Percentiles rank a stretch among this genome's conserved stretches.
Evolutionary conservation across 805 yeast species (phyloP).

Genomic region (Wickerhamomyces xylosicus): DNA sequence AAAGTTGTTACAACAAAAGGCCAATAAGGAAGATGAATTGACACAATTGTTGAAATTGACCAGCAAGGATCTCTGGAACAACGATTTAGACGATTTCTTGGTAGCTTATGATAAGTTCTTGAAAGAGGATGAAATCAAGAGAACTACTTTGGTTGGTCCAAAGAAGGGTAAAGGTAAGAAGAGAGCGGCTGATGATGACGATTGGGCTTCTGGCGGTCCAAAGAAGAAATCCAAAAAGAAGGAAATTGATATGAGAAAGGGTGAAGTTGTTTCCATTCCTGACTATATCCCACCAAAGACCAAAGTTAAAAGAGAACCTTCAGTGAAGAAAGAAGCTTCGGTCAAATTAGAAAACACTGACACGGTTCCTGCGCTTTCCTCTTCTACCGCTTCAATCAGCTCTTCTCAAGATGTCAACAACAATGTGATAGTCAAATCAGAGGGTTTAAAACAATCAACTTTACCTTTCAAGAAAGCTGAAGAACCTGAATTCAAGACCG

Average conservation of each 20-base stretch:
- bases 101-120: slow-evolving; percentile 59
- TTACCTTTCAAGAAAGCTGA: slow-evolving; percentile 9
- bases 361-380: slow-evolving; percentile 2
- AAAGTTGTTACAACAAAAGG: slow-evolving; percentile 61
- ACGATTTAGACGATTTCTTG: slow-evolving; percentile 69
- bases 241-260: slow-evolving; percentile 10
- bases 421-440: slow-evolving; percentile 9
- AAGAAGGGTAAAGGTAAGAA: slow-evolving; percentile 32
- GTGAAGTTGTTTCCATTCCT: slow-evolving; percentile 18
- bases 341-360: slow-evolving; percentile 12
- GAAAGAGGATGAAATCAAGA: slow-evolving; percentile 49
- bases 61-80: slow-evolving; percentile 84
- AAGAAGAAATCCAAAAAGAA: slow-evolving; percentile 11
- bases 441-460: slow-evolving; percentile 1
- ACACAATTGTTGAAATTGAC: slow-evolving; percentile 51
- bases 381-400: slow-evolving; percentile 11
- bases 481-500: slow-evolving; percentile 21
- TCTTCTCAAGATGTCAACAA: slow-evolving; percentile 12
- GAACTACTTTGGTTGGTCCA: slow-evolving; percentile 38
- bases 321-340: slow-evolving; percentile 3
- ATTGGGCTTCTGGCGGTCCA: slow-evolving; percentile 11
- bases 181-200: slow-evolving; percentile 19
- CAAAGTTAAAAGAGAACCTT: slow-evolving; percentile 14
- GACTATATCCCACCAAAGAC: slow-evolving; percentile 15
- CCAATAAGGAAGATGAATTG: slow-evolving; percentile 62